Conservation (phyloP, 495 filamentous ascomycete genomes). For the Lasiosphaeria ovina region DNA sequence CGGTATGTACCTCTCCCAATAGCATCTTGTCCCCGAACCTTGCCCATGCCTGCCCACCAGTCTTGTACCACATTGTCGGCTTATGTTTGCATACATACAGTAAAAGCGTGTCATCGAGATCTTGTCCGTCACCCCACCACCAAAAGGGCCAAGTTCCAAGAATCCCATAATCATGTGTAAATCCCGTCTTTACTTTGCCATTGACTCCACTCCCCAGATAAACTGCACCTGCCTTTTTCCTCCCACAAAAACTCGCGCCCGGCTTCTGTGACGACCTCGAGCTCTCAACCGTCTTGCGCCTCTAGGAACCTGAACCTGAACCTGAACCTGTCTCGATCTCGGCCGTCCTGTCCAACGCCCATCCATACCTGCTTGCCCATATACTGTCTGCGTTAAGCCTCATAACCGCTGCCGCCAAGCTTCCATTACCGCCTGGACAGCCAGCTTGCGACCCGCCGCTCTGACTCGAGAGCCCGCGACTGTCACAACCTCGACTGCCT, state of each 20-base stretch:
- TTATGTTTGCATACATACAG: constrained; percentile 21
- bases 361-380: not conserved
- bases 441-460: constrained; percentile 12
- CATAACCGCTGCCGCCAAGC: not conserved
- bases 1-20: constrained; percentile 13
- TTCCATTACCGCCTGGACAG: not conserved
- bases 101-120: constrained; percentile 37
- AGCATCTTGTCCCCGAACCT: constrained; percentile 11
- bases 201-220: constrained; percentile 25
- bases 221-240: not conserved
- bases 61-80: constrained; percentile 29
- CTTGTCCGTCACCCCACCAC: constrained; percentile 29
- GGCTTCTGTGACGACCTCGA: not conserved
- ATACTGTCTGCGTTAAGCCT: not conserved
- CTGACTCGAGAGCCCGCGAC: constrained; percentile 25
- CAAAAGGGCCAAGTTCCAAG: constrained; percentile 25
- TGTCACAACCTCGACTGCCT: constrained; percentile 11
- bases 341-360: not conserved
- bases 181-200: constrained; percentile 28
- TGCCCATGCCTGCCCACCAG: constrained; percentile 25
- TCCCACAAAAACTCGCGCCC: not conserved
- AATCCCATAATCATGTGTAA: constrained; percentile 30
- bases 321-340: not conserved
- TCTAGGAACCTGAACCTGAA: not conserved
- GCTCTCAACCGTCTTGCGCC: not conserved